phyloP scores from a whole-genome alignment of 2,329 filamentous ascomycete species.

The Exophiala xenobiotica region DNA sequence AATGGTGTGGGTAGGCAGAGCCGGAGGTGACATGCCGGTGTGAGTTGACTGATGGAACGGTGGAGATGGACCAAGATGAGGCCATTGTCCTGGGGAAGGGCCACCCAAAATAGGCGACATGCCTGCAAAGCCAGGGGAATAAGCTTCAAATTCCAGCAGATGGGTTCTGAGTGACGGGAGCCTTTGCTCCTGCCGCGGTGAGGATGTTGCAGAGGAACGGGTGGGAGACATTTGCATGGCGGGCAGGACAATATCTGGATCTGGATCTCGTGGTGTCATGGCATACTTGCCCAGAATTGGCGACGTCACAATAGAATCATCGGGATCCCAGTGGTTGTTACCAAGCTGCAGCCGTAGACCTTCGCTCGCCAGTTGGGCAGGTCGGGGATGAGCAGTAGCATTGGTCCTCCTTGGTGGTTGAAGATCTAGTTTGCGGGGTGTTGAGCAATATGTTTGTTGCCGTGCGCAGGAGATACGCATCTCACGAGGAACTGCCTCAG shows the following conservation, averaged over 20 bases:
- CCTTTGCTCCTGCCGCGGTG: conserved; percentile 38
- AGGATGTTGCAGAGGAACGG: conserved; percentile 35
- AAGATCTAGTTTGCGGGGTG: neutral
- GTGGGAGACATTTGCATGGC: conserved; percentile 40
- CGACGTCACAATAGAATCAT: conserved; percentile 33
- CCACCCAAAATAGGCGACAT: conserved; percentile 31
- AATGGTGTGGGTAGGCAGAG: conserved; percentile 34
- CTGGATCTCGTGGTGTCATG: conserved; percentile 35
- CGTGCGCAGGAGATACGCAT: neutral
- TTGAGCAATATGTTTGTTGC: neutral
- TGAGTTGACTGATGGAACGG: conserved; percentile 38
- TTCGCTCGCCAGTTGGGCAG: neutral
- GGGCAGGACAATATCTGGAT: conserved; percentile 38
- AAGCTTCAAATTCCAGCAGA: conserved; percentile 36
- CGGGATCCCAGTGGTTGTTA: conserved; percentile 5
- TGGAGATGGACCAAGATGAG: conserved; percentile 35
- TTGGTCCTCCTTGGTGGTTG: conserved; percentile 1
- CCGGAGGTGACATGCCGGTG: conserved; percentile 41
- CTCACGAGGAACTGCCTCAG: neutral
- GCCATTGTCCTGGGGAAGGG: conserved; percentile 32
- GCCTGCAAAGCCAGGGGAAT: conserved; percentile 29
- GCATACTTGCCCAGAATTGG: conserved; percentile 36
- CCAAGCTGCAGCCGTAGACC: conserved; percentile 6
- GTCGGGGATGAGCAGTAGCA: conserved; percentile 11
- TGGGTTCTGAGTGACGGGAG: conserved; percentile 44